Conservation (phyloP, 2,329 filamentous ascomycete species). For the Colletotrichum sp. region DNA sequence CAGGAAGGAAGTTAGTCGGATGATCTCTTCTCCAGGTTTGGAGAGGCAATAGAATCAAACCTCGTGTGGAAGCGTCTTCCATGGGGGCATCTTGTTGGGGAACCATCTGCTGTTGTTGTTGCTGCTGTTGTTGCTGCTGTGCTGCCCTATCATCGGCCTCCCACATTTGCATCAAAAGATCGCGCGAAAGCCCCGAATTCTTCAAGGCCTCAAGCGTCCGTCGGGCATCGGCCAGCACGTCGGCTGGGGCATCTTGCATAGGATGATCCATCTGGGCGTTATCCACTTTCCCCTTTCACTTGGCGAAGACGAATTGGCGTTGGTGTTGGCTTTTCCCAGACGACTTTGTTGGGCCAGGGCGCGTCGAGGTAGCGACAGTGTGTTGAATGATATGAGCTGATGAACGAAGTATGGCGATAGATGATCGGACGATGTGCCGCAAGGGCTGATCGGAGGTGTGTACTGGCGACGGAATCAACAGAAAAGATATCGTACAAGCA, state of each 20-base stretch:
- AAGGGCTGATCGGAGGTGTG: not conserved
- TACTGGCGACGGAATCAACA: not conserved
- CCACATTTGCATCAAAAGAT: constrained; percentile 34
- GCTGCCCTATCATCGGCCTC: constrained; percentile 21
- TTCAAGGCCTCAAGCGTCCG: constrained; percentile 52
- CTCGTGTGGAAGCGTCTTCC: constrained; percentile 23
- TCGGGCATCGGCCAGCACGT: constrained; percentile 49
- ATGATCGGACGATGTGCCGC: not conserved
- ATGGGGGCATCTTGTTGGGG: constrained; percentile 8
- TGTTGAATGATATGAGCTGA: not conserved
- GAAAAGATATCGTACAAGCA: not conserved
- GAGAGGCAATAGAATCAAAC: not conserved
- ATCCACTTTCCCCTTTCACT: not conserved
- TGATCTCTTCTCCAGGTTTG: not conserved
- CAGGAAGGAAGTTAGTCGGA: constrained; percentile 30
- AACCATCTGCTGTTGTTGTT: not conserved
- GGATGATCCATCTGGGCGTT: constrained; percentile 17
- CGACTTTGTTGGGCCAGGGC: not conserved
- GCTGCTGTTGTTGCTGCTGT: not conserved
- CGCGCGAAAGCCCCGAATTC: constrained; percentile 49
- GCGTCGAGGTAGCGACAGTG: not conserved
- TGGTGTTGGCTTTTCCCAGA: not conserved
- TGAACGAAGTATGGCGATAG: not conserved
- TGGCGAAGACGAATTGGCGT: not conserved
- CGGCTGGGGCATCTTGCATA: constrained; percentile 40